Evolutionary conservation across 371 early-diverging fungal genomes (phyloP).

Genomic region (Mucor saturninus): DNA sequence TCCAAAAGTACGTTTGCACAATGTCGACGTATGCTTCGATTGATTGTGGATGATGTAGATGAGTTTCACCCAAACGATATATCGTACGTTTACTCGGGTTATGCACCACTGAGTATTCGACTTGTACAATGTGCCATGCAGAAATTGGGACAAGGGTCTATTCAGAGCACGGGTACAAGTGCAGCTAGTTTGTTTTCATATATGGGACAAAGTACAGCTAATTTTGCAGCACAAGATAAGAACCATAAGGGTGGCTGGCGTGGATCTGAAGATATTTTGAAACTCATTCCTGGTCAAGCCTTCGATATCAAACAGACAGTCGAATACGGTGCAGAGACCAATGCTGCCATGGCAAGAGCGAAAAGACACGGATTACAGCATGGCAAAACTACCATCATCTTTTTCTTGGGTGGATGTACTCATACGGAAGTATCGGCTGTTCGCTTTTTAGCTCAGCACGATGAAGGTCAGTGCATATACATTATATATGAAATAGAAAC

Average conservation of each 20-base stretch:
- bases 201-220: constrained; percentile 29
- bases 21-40: constrained; percentile 71
- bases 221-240: constrained; percentile 21
- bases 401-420: constrained; percentile 97
- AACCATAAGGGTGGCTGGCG: constrained; percentile 71
- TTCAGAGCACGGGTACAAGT: constrained; percentile 28
- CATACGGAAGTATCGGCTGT: constrained; percentile 90
- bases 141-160: constrained; percentile 34
- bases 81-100: constrained; percentile 93
- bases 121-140: constrained; percentile 85
- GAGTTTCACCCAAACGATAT: constrained; percentile 88
- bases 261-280: constrained; percentile 84
- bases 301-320: constrained; percentile 79
- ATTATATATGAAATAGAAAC: not conserved
- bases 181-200: constrained; percentile 46
- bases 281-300: constrained; percentile 75
- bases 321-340: constrained; percentile 59
- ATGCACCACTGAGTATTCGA: constrained; percentile 89
- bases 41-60: constrained; percentile 88
- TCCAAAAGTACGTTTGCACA: constrained; percentile 58
- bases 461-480: constrained; percentile 56
- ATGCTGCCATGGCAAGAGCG: constrained; percentile 54
- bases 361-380: constrained; percentile 66
- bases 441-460: constrained; percentile 80
- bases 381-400: constrained; percentile 78